A percentile compares a stretch with the other conserved stretches of the same genome.
Evolutionary conservation across 768 basidiomycete species (phyloP).

Genomic region (Suillus discolor): DNA sequence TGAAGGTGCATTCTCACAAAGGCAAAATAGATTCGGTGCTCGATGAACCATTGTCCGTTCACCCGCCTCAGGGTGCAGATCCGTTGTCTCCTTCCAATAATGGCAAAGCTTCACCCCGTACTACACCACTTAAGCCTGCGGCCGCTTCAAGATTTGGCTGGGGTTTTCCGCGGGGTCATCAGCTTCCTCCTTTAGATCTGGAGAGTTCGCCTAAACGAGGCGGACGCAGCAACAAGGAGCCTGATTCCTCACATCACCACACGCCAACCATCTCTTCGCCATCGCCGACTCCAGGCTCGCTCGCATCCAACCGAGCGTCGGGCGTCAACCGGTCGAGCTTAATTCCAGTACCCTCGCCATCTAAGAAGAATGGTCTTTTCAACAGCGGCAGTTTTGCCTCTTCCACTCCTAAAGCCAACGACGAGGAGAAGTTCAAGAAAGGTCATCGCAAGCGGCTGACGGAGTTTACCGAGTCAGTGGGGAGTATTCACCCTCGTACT

Average conservation of each 20-base stretch:
- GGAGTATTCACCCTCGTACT: constrained; percentile 25
- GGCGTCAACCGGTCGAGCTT: constrained; percentile 35
- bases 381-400: constrained; percentile 14
- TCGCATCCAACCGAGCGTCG: constrained; percentile 28
- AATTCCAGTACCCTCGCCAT: constrained; percentile 47
- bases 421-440: constrained; percentile 25
- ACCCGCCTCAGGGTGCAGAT: not conserved
- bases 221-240: not conserved
- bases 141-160: constrained; percentile 38
- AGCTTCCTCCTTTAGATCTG: constrained; percentile 43
- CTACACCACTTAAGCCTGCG: constrained; percentile 24
- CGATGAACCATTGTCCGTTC: not conserved
- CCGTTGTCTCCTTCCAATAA: not conserved
- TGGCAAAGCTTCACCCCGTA: not conserved
- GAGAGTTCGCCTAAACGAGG: constrained; percentile 26
- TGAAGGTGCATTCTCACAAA: not conserved
- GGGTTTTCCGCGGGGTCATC: constrained; percentile 39
- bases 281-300: constrained; percentile 29
- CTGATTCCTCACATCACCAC: constrained; percentile 7
- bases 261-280: constrained; percentile 15
- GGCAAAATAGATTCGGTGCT: not conserved
- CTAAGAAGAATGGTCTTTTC: constrained; percentile 28
- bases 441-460: constrained; percentile 29
- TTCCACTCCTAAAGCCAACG: constrained; percentile 8
- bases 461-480: constrained; percentile 30